Evolutionary conservation across 768 basidiomycete genomes (phyloP), one percentile per base, ranked within the genome.

Genomic region (Nevesoporus exiguus): DNA sequence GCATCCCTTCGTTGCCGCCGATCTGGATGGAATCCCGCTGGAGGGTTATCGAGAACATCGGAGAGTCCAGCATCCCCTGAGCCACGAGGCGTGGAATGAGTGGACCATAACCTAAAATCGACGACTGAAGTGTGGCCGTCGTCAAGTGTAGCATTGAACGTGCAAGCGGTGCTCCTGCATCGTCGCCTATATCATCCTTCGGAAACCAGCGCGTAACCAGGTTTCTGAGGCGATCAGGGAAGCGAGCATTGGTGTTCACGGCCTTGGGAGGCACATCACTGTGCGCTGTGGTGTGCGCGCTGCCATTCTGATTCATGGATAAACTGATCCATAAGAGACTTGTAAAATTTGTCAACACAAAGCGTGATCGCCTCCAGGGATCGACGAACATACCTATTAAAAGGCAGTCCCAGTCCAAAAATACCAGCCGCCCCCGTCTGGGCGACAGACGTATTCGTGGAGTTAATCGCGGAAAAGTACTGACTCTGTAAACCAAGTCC

Each of bases 391-490:
- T 24, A 86, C 87, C 87, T 89, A 57, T 85, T 85, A 14, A 80
- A 65, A 3, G 88, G 86, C 58, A 90, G 90, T 0, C 90, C 88
- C 10, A 90, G 73, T 0, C 89, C 89, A 52, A 90, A 77, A 39
- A 90, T 88, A 3, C 88, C 89, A 15, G 80, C 76, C 17, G 80
- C 75, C 1, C 80, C 80, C 1, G 77, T 80, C 37, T 79, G 74
- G 34, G 77, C 60, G 8, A 89, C 75, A 21, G 76, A 82, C 2
- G 86, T 85, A 57, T 88, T 84, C 3, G 89, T 92, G 49, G 78
- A 67, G 60, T 83, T 81, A 49, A 90, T 82, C 8, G 85, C 81
- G 9, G 80, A 85, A 54, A 90, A 80, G 51, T 75, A 80, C 60
- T 90, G 86, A 44, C 76, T 67, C 7, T 68, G 61, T 11, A 83